Evolutionary conservation across 257 asterid species (phyloP).

Genomic region (Solanum stenotomum): DNA sequence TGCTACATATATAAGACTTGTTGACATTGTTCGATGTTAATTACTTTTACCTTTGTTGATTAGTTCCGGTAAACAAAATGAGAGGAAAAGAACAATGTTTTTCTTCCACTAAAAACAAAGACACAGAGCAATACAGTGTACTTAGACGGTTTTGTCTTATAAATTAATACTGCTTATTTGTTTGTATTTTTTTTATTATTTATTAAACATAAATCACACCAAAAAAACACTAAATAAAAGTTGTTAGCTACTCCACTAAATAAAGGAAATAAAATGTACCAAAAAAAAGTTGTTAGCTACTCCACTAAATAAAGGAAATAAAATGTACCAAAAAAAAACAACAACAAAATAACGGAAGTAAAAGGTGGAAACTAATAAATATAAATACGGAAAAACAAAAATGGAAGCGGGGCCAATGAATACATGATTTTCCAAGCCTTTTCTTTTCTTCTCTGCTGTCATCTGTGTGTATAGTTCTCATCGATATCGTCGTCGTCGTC

Average conservation of each 20-base stretch:
- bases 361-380: neutral
- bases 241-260: neutral
- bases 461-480: neutral
- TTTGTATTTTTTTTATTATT: neutral
- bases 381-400: neutral
- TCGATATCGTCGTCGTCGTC: neutral
- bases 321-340: neutral
- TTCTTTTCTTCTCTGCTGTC: neutral
- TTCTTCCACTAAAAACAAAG: neutral
- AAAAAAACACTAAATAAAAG: neutral
- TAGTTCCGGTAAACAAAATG: too few species aligned
- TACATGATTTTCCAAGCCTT: neutral
- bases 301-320: neutral
- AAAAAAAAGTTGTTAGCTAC: neutral
- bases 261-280: neutral
- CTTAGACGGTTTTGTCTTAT: neutral
- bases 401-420: neutral
- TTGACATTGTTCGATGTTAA: too few species aligned
- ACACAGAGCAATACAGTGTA: neutral
- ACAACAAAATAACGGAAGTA: neutral
- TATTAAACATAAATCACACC: neutral
- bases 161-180: neutral
- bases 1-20: too few species aligned
- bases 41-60: too few species aligned
- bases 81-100: neutral